Evolutionary conservation across 257 asterid genomes (phyloP).

Genomic region (Nicotiana tabacum): DNA sequence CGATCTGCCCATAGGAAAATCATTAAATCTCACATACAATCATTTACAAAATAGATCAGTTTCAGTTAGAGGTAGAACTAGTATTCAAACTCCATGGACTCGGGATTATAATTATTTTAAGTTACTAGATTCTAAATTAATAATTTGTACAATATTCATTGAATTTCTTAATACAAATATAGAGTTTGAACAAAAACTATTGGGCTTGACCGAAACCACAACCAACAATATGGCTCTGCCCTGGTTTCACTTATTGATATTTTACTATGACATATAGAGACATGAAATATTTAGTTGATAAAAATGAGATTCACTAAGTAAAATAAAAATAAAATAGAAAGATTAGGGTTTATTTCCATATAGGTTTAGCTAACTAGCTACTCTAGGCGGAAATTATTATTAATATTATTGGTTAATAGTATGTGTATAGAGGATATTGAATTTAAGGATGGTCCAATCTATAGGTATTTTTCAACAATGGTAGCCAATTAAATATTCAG

Average conservation of each 20-base stretch:
- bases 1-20: not conserved
- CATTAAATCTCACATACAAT: not conserved
- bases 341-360: not conserved
- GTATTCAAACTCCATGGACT: no score
- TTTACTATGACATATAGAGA: not conserved
- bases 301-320: not conserved
- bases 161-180: no score
- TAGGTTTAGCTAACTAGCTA: not conserved
- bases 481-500: not conserved
- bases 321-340: not conserved
- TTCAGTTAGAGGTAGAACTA: not conserved
- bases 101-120: no score
- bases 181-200: no score
- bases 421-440: not conserved
- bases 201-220: no score
- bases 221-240: no score
- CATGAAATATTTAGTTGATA: not conserved
- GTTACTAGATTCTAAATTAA: no score
- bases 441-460: not conserved
- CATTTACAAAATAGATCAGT: not conserved
- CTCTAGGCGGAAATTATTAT: not conserved
- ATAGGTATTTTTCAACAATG: not conserved
- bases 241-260: not conserved
- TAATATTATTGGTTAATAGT: not conserved
- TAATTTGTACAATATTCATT: no score